phyloP scores from a whole-genome alignment of 1,284 basidiomycete species.

The Sanghuangporus baumii region DNA sequence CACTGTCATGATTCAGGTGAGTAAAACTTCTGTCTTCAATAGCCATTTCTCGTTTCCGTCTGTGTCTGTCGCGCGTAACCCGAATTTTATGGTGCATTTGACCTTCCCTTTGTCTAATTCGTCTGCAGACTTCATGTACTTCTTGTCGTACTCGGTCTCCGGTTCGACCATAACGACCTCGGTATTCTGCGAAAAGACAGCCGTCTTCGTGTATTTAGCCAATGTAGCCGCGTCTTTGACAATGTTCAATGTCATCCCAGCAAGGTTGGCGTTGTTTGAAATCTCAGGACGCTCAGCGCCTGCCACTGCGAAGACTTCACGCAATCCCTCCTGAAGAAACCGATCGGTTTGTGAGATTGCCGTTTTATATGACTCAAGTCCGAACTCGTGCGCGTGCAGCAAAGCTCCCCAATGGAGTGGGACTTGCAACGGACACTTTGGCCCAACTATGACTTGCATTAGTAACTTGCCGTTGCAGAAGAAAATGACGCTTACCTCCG shows the following conservation, averaged over 20 bases:
- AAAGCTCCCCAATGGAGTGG: conserved; percentile 10
- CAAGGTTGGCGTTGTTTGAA: background rate
- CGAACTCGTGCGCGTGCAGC: background rate
- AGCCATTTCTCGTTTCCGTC: background rate
- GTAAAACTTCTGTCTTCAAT: conserved; percentile 3
- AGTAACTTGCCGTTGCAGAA: background rate
- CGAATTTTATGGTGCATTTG: background rate
- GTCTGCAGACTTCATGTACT: background rate
- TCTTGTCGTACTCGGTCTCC: background rate
- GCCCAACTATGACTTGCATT: background rate
- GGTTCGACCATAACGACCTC: background rate
- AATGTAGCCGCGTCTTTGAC: background rate
- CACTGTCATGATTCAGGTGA: background rate
- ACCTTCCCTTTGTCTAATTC: background rate
- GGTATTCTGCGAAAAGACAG: conserved; percentile 2
- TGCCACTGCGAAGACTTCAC: background rate
- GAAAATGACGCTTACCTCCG: background rate
- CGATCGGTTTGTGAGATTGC: background rate
- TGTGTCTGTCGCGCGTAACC: background rate
- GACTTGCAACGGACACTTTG: background rate
- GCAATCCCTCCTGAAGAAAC: background rate
- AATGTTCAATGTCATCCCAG: background rate
- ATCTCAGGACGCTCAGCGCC: background rate
- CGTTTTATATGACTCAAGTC: background rate
- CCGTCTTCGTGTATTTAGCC: background rate